Percentiles rank a stretch among this genome's conserved stretches.
Evolutionary conservation across 2,329 filamentous ascomycete species (phyloP).

Genomic region (Penicillium sp.): DNA sequence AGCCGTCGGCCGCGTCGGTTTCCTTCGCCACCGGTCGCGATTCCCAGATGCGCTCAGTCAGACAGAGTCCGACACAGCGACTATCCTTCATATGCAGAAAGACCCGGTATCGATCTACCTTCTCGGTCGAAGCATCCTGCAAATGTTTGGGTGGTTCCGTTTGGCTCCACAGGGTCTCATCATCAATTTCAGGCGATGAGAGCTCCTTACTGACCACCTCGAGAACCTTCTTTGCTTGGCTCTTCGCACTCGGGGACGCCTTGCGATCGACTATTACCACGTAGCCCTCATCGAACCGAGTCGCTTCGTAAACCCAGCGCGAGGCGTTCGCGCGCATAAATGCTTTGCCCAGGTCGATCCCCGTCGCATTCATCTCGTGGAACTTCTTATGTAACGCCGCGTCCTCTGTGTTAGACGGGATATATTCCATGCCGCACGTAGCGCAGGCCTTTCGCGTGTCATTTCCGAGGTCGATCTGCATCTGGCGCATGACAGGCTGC

Average conservation of each 20-base stretch:
- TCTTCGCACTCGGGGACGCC: conserved; percentile 50
- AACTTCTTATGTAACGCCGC: conserved; percentile 61
- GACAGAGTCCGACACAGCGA: conserved; percentile 60
- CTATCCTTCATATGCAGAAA: conserved; percentile 60
- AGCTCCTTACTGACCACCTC: conserved; percentile 62
- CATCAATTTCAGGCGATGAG: conserved; percentile 57
- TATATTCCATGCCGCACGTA: conserved; percentile 64
- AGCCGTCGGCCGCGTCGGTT: conserved; percentile 29
- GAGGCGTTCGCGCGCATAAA: conserved; percentile 53
- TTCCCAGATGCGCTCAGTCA: conserved; percentile 59
- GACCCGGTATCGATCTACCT: conserved; percentile 54
- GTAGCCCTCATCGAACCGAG: conserved; percentile 49
- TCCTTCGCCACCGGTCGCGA: conserved; percentile 48
- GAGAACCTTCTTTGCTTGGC: conserved; percentile 54
- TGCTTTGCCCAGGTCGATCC: conserved; percentile 58
- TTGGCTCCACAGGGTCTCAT: conserved; percentile 56
- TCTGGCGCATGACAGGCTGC: conserved; percentile 50
- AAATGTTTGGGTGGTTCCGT: conserved; percentile 40
- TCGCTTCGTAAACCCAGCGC: conserved; percentile 51
- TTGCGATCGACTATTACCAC: conserved; percentile 58
- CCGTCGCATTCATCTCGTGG: conserved; percentile 59
- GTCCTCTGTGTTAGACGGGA: conserved; percentile 59
- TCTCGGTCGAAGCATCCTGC: conserved; percentile 34
- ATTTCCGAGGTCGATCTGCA: conserved; percentile 58
- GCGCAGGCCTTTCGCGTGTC: conserved; percentile 56